phyloP scores from a whole-genome alignment of 768 basidiomycete genomes.

The Chalciporus pseudorubinellus region DNA sequence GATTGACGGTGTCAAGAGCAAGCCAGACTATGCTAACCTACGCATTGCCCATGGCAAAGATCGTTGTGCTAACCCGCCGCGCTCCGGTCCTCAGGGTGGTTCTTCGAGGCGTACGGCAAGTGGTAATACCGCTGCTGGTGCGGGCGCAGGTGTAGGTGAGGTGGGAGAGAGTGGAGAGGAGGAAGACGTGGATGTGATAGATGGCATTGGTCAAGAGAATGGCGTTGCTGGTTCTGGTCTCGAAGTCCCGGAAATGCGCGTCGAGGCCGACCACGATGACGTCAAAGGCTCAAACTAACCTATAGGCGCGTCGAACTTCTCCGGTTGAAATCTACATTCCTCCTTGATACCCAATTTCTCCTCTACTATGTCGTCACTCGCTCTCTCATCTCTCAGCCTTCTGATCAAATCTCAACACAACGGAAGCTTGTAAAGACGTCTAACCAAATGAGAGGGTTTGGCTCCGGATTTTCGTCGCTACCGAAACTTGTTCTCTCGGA shows the following conservation, averaged over 20 bases:
- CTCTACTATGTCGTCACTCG: conserved; percentile 25
- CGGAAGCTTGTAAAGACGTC: conserved; percentile 33
- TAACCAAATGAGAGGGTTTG: conserved; percentile 40
- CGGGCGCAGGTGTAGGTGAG: conserved; percentile 12
- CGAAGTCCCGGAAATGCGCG: conserved; percentile 42
- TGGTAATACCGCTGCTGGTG: conserved; percentile 32
- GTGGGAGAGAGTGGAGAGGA: conserved; percentile 23
- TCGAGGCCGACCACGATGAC: conserved; percentile 35
- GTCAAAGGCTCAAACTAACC: conserved; percentile 24
- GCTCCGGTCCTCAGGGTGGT: conserved; percentile 76
- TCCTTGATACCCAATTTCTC: conserved; percentile 28
- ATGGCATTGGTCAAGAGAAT: conserved; percentile 27
- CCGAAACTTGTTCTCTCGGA: conserved; percentile 7
- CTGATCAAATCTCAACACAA: conserved; percentile 31
- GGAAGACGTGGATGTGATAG: conserved; percentile 17
- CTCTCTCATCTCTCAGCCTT: conserved; percentile 14
- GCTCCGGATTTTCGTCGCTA: conserved; percentile 38
- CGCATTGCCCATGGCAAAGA: conserved; percentile 96
- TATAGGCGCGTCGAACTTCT: conserved; percentile 7
- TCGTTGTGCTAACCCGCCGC: conserved; percentile 89
- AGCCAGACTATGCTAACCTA: conserved; percentile 85
- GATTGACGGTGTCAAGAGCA: conserved; percentile 92
- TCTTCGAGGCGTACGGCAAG: conserved; percentile 47
- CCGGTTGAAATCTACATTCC: conserved; percentile 31
- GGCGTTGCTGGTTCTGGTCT: conserved; percentile 22